phyloP scores from a whole-genome alignment of 495 filamentous ascomycete genomes.

The Daldinia caldariorum region DNA sequence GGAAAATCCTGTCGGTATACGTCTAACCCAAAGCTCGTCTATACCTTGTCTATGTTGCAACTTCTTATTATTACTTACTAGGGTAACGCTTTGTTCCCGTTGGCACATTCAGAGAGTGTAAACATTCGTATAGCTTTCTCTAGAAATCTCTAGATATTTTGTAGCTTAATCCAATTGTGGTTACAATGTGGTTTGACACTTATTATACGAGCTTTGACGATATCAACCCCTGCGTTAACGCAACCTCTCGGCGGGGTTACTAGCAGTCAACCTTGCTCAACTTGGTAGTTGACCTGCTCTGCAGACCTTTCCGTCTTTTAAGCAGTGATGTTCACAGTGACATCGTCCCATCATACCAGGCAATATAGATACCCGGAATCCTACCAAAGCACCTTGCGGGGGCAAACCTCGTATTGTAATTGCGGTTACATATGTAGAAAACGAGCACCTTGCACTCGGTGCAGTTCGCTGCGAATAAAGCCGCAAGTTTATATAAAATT shows the following conservation, averaged over 20 bases:
- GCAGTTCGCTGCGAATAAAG: too few relatives aligned
- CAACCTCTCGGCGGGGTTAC: slow-evolving; percentile 31
- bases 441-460: not conserved
- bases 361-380: not conserved
- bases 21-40: not conserved
- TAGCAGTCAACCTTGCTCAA: slow-evolving; percentile 15
- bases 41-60: not conserved
- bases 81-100: not conserved
- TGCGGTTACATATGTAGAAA: not conserved
- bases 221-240: slow-evolving; percentile 20
- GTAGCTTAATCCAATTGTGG: too few relatives aligned
- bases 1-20: not conserved
- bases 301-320: slow-evolving; percentile 14
- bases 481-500: not conserved
- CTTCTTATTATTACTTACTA: not conserved
- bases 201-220: slow-evolving; percentile 21
- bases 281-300: slow-evolving; percentile 21
- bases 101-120: not conserved
- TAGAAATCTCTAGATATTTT: too few relatives aligned
- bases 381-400: not conserved
- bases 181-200: too few relatives aligned
- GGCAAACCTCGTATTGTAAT: slow-evolving; percentile 1
- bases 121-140: not conserved
- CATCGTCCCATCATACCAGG: not conserved
- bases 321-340: slow-evolving; percentile 8